Base-by-base conservation (phyloP, 2,329 filamentous ascomycete species). In the Didymellaceae sp. region DNA sequence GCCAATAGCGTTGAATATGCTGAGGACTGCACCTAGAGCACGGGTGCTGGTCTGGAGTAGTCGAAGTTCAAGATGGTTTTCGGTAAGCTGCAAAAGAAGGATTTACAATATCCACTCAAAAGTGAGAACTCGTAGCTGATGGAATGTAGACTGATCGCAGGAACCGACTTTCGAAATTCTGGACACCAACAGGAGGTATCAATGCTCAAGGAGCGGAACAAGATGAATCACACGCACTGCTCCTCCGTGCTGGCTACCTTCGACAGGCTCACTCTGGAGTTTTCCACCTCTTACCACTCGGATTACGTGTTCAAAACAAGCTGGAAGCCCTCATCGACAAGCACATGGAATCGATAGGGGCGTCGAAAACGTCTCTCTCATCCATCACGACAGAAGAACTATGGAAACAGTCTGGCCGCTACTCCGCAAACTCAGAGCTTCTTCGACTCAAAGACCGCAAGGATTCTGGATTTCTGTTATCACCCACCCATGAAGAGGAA, bases 401-500 rank as follows among this genome's bases (percentile, higher is more conserved):
- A 30, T 99, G 94, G 94, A 77, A 83, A 58, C 85, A 82, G 67
- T 95, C 89, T 35, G 90, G 90, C n/a, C 87, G 94, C 16, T 78
- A 96, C n/a, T 81, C 87, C 21, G 81, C 82, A 14, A 83, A 87
- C 16, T 83, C 88, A n/a, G 91, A 96, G 86, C 81, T 97, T 16
- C 93, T 97, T 61, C 85, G 83, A 32, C 83, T 97, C 37, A 75
- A 81, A 34, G 94, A 97, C 72, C 85, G 94, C 47, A 94, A 89
- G 72, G 83, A 88, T 6, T 78, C 82, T 1, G 80, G 82, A 4
- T 90, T 90, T 55, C 80, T 99, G 22, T 82, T 99, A 4, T 88
- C 91, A 1, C 94, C 94, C 1, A 99, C 94, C 0, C 94, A 99
- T 55, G 94, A 99, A 68, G 94, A 99, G 71, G 94, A 99, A 69